These are phyloP conservation scores for Rhazya stricta DNA, from an alignment of 257 asterid species.

Conservation along the genomic window DNA sequence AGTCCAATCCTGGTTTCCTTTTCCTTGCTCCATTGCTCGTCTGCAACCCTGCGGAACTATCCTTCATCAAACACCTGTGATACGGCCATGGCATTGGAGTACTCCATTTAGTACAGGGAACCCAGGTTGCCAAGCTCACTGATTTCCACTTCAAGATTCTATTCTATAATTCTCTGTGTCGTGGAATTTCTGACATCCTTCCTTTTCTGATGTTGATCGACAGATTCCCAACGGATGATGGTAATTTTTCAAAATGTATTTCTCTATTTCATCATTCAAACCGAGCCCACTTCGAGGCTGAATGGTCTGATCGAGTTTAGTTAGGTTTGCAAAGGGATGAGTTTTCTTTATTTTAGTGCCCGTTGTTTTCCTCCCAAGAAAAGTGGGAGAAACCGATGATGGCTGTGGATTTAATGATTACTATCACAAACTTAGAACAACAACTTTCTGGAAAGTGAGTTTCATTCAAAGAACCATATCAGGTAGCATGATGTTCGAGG, in stretches of 20 bases:
- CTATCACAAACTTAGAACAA: not conserved
- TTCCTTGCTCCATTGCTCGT: not conserved
- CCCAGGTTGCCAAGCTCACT: not conserved
- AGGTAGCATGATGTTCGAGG: not conserved
- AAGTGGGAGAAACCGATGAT: not conserved
- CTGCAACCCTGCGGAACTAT: not conserved
- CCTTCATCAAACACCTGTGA: not conserved
- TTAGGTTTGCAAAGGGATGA: not conserved
- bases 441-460: constrained; percentile 1
- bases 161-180: constrained; percentile 6
- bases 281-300: not conserved
- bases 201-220: not conserved
- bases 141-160: not conserved
- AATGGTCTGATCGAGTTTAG: not conserved
- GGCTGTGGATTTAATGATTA: not conserved
- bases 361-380: not conserved
- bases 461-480: not conserved
- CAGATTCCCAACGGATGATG: not conserved
- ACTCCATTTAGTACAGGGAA: constrained; percentile 3
- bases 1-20: not conserved
- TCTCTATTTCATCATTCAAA: too few species aligned
- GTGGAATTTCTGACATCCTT: constrained; percentile 3
- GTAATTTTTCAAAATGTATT: not conserved
- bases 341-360: not conserved
- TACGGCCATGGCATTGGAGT: not conserved